phyloP scores from a whole-genome alignment of 2,329 filamentous ascomycete species.

The Diaporthe sp. region DNA sequence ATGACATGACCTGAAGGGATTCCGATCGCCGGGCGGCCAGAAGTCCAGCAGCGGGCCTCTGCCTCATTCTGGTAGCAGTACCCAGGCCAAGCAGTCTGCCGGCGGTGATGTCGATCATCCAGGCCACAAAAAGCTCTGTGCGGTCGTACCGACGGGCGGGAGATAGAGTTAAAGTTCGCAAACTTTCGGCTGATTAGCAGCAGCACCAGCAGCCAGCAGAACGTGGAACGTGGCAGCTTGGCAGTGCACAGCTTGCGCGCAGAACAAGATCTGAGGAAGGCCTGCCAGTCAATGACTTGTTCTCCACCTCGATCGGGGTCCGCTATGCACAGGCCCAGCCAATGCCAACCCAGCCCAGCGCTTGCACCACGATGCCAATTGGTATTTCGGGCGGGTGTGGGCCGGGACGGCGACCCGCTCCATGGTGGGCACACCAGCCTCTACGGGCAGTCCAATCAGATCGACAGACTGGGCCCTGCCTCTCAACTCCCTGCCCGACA shows the following conservation, averaged over 20 bases:
- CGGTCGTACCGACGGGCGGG: background rate
- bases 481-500: background rate
- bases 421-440: conserved; percentile 17
- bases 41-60: background rate
- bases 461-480: background rate
- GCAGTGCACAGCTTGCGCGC: conserved; percentile 21
- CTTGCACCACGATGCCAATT: conserved; percentile 39
- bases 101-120: background rate
- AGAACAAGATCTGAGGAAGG: conserved; percentile 35
- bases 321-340: conserved; percentile 7
- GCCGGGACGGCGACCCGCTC: conserved; percentile 12
- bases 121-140: background rate
- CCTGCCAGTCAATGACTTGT: background rate
- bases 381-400: conserved; percentile 33
- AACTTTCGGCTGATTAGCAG: background rate
- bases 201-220: background rate
- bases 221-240: conserved; percentile 5
- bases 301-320: conserved; percentile 1
- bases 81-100: conserved; percentile 21
- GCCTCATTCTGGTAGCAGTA: background rate
- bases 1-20: background rate
- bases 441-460: conserved; percentile 25
- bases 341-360: conserved; percentile 33
- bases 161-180: conserved; percentile 1
- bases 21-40: background rate